Evolutionary conservation across 371 early-diverging fungal genomes (phyloP).

Genomic region (Lichtheimia corymbifera): DNA sequence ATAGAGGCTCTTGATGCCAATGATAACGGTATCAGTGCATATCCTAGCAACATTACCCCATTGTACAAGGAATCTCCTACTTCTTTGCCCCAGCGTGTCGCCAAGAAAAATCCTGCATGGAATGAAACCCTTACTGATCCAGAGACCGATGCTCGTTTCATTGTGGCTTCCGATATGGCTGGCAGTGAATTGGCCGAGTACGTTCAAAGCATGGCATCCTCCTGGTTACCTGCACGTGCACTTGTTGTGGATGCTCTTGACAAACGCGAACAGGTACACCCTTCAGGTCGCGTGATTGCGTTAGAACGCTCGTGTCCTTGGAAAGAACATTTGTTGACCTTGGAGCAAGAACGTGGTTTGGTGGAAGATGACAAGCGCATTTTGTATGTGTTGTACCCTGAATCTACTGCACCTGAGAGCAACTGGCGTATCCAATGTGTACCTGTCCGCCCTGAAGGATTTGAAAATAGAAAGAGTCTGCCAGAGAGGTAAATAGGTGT

Average conservation of each 20-base stretch:
- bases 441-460: conserved; percentile 75
- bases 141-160: conserved; percentile 70
- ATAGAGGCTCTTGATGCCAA: conserved; percentile 77
- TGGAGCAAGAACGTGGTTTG: conserved; percentile 64
- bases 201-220: conserved; percentile 62
- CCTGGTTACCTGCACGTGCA: conserved; percentile 91
- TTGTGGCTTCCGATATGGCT: conserved; percentile 73
- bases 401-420: conserved; percentile 44
- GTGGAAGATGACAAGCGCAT: conserved; percentile 33
- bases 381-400: conserved; percentile 86
- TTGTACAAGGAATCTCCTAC: conserved; percentile 82
- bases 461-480: conserved; percentile 87
- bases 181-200: conserved; percentile 76
- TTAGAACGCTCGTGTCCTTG: conserved; percentile 88
- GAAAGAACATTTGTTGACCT: conserved; percentile 85
- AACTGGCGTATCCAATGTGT: conserved; percentile 85
- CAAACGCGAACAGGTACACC: conserved; percentile 60
- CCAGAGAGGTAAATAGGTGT: conserved; percentile 61
- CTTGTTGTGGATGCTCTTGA: conserved; percentile 76
- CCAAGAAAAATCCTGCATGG: conserved; percentile 92
- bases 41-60: conserved; percentile 76
- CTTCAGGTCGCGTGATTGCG: conserved; percentile 80
- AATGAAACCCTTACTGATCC: conserved; percentile 74
- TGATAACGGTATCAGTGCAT: conserved; percentile 92
- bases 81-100: conserved; percentile 76